A percentile compares a stretch with the other conserved stretches of the same genome.
phyloP scores from a whole-genome alignment of 169 alveolate genomes.

The Sarcocystis neurona region DNA sequence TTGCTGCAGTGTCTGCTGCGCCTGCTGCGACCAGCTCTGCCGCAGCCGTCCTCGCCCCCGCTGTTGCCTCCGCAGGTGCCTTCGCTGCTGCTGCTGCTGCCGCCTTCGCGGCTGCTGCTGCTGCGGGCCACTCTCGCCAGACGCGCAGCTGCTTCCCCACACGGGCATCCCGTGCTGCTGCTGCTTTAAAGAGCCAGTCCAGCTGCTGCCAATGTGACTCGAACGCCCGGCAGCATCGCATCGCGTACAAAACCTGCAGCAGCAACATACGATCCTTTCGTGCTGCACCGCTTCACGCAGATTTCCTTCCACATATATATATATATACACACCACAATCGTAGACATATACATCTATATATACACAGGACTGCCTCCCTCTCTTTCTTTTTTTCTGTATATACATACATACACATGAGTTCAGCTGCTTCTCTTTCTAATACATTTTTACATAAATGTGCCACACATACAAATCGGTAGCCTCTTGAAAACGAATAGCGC shows the following conservation, averaged over 20 bases:
- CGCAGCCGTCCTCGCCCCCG: not conserved
- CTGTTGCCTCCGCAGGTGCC: not conserved
- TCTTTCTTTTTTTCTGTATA: not conserved
- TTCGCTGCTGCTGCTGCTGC: not conserved
- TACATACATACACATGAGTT: no score
- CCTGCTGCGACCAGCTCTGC: not conserved
- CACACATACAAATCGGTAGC: no score
- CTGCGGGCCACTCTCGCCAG: constrained; percentile 17
- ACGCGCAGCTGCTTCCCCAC: not conserved
- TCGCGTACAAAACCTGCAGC: constrained; percentile 24
- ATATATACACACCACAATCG: no score
- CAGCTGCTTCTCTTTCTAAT: no score
- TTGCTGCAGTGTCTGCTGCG: no score
- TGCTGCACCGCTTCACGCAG: no score
- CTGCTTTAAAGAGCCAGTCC: constrained; percentile 41
- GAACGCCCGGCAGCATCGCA: constrained; percentile 14
- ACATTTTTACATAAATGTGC: no score
- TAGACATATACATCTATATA: no score
- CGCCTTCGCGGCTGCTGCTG: not conserved
- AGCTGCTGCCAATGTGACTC: constrained; percentile 46
- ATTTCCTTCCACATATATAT: no score
- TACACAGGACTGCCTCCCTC: not conserved
- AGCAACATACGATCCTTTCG: not conserved
- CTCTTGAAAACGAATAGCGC: no score
- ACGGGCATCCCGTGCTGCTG: not conserved